Base-by-base conservation (phyloP, 768 basidiomycete species). In the Hebeloma cylindrosporum region DNA sequence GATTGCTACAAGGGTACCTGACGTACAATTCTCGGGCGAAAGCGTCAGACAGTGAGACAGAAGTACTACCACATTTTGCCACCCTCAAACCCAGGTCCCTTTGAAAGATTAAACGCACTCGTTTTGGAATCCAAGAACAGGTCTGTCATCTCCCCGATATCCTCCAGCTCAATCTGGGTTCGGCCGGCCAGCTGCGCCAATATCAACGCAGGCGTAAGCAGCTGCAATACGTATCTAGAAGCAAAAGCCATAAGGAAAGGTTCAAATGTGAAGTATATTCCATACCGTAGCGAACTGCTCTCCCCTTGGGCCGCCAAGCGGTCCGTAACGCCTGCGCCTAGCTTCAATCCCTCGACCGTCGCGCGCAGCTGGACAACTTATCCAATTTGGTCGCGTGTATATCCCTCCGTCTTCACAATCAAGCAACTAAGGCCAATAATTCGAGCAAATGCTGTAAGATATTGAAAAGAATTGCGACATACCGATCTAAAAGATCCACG, bases 111-210 rank as follows among this genome's bases (percentile, higher is more conserved):
- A n/a, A n/a, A n/a, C n/a, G n/a, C n/a, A n/a, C n/a, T n/a, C n/a
- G 87, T 84, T 61, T 93, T 95, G 14, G 95, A 93, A 63, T 98
- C 94, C 57, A 97, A 72, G 75, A 99, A 99, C 23, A 99, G 71
- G 60, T 91, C 90, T 52, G 85, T 85, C 85, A 96, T 93, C 75
- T 97, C 93, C 25, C 78, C 75, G 37, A 98, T 83, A 63, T 99
- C 96, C 52, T 97, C 93, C 2, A 83, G 67, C 50, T 83, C 79
- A 44, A 98, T 91, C 58, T 93, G 85, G 25, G 67, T 74, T 47
- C 92, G 83, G 2, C 94, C 93, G 0, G 76, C 78, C 22, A 93
- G 66, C 25, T 72, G 69, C 2, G 93, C 85, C 3, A 97, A 75
- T 58, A 98, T 94, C 16, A 88, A 86, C 1, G 91, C 92, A 0